Evolutionary conservation across 495 filamentous ascomycete genomes (phyloP).

Genomic region (Penicillium ucsense): DNA sequence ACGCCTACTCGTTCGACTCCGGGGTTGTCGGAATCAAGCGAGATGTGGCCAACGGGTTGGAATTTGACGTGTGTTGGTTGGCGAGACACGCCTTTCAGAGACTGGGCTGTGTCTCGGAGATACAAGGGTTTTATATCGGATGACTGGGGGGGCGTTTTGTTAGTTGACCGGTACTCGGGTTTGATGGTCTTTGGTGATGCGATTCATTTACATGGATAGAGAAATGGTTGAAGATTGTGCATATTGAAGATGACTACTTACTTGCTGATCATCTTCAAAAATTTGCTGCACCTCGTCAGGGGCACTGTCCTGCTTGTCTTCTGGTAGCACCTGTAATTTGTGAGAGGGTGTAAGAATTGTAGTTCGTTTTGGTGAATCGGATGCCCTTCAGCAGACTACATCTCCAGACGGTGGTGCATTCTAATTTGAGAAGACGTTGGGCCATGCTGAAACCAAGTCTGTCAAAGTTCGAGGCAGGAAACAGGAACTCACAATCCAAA

Average conservation of each 20-base stretch:
- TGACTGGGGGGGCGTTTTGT: too few relatives aligned
- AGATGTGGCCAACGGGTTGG: slow-evolving; percentile 23
- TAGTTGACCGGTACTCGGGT: too few relatives aligned
- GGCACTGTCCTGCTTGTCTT: not conserved
- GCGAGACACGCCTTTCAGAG: slow-evolving; percentile 11
- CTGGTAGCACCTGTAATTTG: too few relatives aligned
- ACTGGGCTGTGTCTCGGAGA: slow-evolving; percentile 14
- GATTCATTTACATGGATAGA: slow-evolving; percentile 1
- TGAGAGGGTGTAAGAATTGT: too few relatives aligned
- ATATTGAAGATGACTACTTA: not conserved
- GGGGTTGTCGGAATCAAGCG: slow-evolving; percentile 13
- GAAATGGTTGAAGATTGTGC: too few relatives aligned
- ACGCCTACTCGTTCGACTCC: slow-evolving; percentile 10
- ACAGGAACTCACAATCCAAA: slow-evolving; percentile 18
- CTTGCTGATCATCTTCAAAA: slow-evolving; percentile 2
- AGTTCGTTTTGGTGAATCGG: too few relatives aligned
- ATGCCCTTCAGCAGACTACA: too few relatives aligned
- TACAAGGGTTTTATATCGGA: too few relatives aligned
- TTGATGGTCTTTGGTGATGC: too few relatives aligned
- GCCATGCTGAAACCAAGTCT: too few relatives aligned
- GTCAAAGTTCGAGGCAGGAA: not conserved
- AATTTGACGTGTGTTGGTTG: slow-evolving; percentile 8
- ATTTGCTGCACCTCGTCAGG: not conserved
- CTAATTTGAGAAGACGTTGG: too few relatives aligned
- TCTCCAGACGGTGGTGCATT: too few relatives aligned